Base-by-base conservation (phyloP, 208 protist species). In the Trichomonas tenax region DNA sequence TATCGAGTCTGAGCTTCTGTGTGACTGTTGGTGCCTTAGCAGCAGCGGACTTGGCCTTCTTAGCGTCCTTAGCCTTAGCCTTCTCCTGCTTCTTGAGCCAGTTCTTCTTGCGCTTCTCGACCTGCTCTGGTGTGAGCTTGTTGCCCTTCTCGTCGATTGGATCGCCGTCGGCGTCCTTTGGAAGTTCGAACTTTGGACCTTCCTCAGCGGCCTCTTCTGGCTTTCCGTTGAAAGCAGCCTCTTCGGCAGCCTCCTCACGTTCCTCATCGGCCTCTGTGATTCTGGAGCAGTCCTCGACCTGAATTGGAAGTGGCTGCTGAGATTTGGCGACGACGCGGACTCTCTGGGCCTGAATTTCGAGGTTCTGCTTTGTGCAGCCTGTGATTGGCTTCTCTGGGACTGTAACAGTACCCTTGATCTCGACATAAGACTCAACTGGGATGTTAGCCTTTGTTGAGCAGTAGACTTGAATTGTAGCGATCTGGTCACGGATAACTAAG, bases 341-440 rank as follows among this genome's bases (percentile, higher is more conserved):
- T 45, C 36, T 31, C 31, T 45, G 23, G 26, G 95, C 41, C 81
- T 96, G 49, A 31, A 96, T 82, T 84, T 96, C 96, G 0, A 96
- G 11, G 31, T 96, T 58, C 38, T 84, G 48, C 31, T 82, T 96
- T 49, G 96, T 96, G 14, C 93, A 45, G 31, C 63, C 81, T 72
- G 84, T 96, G 49, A 96, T 48, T 48, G 96, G 96, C 21, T 40
- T 58, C 3, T 63, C 51, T 45, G 90, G 40, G 34, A n/a, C 21
- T 34, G n/a, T 96, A n/a, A 96, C 23, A 23, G 46, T 51, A 34
- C 84, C 96, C 10, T 90, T 15, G 34, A 96, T 31, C 49, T 96
- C 96, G 15, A 96, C 90, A 49, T 89, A 58, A 10, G 96, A 96
- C 81, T 96, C 96, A 9, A 96, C 84, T 48, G 96, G 96, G 44